phyloP scores from a whole-genome alignment of 805 yeast species.

The Cephaloascus albidus region DNA sequence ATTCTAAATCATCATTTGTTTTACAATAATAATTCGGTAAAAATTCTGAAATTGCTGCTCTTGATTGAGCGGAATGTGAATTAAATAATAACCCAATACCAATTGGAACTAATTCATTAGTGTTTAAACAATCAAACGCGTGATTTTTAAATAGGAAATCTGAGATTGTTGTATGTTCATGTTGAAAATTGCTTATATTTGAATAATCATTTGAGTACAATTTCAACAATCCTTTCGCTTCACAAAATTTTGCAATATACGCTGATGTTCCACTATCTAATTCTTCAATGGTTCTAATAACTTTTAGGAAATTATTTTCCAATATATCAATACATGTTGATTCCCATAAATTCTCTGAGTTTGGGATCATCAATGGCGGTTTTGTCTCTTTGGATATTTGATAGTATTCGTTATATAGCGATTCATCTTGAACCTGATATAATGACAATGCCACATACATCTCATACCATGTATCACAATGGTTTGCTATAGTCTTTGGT shows the following conservation, averaged over 20 bases:
- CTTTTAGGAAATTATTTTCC: conserved; percentile 45
- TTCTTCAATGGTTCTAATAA: conserved; percentile 48
- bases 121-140: conserved; percentile 43
- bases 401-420: conserved; percentile 22
- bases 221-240: conserved; percentile 51
- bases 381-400: conserved; percentile 21
- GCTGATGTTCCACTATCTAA: conserved; percentile 59
- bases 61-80: conserved; percentile 23
- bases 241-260: conserved; percentile 49
- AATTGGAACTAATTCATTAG: conserved; percentile 49
- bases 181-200: conserved; percentile 5
- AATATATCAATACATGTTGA: conserved; percentile 45
- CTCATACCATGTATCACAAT: conserved; percentile 62
- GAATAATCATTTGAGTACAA: conserved; percentile 15
- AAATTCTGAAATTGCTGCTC: conserved; percentile 41
- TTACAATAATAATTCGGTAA: conserved; percentile 52
- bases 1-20: conserved; percentile 70
- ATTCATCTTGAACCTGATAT: conserved; percentile 36
- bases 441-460: conserved; percentile 44
- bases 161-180: conserved; percentile 28
- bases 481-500: conserved; percentile 38
- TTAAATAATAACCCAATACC: conserved; percentile 54
- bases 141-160: conserved; percentile 47
- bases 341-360: conserved; percentile 36
- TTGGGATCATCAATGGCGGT: conserved; percentile 19